Evolutionary conservation across 208 protist species (phyloP), one percentile per base, ranked within the genome.

Genomic region (Wallacemonas sp.): DNA sequence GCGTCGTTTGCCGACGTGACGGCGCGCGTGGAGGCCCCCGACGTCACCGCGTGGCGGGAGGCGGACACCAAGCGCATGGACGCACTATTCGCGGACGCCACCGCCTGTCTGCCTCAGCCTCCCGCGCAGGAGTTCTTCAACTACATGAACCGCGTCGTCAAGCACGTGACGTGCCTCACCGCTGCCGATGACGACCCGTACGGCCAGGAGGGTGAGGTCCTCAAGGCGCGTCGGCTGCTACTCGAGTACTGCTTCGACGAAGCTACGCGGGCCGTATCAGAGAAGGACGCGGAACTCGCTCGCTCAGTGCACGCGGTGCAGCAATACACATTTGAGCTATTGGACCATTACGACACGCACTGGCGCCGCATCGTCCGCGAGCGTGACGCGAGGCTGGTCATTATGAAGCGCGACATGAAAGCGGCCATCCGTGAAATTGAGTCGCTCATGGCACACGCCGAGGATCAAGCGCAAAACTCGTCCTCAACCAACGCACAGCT

Each of bases 211-310:
- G 85, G 78, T n/a, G 85, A 93, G 53, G 68, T 87, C 26, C 81
- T 92, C 45, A 93, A 93, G 76, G 83, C 82, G 21, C 80, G 75
- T 32, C 71, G 75, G 1, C 62, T 93, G 12, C 57, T 95, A 34
- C 79, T 80, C 61, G 83, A 93, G 69, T 95, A 85, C 69, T 92
- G 85, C 75, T 72, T 85, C 22, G 81, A 83, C 15, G 73, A 74
- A 41, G 71, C 78, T 22, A 71, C 78, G 4, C 73, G 69, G 30
- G 30, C 66, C 34, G 72, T 82, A 29, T 59, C 69, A 12, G 54
- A 71, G 30, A 64, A 70, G n/a, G 65, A 91, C 32, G 45, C 73
- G 26, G 65, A 42, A 2, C 55, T 88, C 2, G 77, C 66, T 8
- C 64, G 39, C 26, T 71, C 57, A n/a, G 69, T 93, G 26, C 48